A percentile compares a stretch with the other conserved stretches of the same genome.
phyloP scores from a whole-genome alignment of 441 rosid genomes.

The Raphanus hybrid region DNA sequence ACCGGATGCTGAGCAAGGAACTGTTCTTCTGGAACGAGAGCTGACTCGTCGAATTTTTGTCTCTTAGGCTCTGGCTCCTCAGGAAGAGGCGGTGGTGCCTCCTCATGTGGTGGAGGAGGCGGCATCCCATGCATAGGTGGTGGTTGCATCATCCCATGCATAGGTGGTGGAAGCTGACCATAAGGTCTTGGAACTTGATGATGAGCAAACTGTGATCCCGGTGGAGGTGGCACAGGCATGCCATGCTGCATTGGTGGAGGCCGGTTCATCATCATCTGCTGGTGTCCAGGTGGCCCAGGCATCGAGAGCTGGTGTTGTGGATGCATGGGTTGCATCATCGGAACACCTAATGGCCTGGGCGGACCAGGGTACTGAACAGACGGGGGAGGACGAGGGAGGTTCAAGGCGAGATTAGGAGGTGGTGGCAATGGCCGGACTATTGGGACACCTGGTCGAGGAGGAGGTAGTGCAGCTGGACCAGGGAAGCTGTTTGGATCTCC shows the following conservation, averaged over 20 bases:
- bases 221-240: slow-evolving; percentile 79
- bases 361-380: slow-evolving; percentile 64
- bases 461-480: slow-evolving; percentile 98
- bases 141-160: slow-evolving; percentile 73
- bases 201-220: slow-evolving; percentile 82
- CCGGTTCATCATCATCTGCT: slow-evolving; percentile 63
- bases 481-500: slow-evolving; percentile 65
- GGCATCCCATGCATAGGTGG: slow-evolving; percentile 89
- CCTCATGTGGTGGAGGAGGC: slow-evolving; percentile 96
- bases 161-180: slow-evolving; percentile 55
- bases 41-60: slow-evolving; percentile 83
- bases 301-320: slow-evolving; percentile 57
- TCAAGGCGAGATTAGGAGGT: slow-evolving; percentile 88
- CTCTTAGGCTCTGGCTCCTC: slow-evolving; percentile 97
- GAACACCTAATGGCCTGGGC: slow-evolving; percentile 76
- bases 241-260: slow-evolving; percentile 65
- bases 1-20: slow-evolving; percentile 88
- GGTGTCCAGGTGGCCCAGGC: slow-evolving; percentile 73
- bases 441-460: slow-evolving; percentile 84
- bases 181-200: slow-evolving; percentile 66
- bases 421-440: slow-evolving; percentile 85
- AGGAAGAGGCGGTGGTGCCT: slow-evolving; percentile 88
- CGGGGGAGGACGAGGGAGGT: slow-evolving; percentile 85
- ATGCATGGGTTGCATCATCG: slow-evolving; percentile 63
- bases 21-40: slow-evolving; percentile 86